Evolutionary conservation across 2,329 filamentous ascomycete species (phyloP), one percentile per base, ranked within the genome.

Genomic region (Plenodomus biglobosus): DNA sequence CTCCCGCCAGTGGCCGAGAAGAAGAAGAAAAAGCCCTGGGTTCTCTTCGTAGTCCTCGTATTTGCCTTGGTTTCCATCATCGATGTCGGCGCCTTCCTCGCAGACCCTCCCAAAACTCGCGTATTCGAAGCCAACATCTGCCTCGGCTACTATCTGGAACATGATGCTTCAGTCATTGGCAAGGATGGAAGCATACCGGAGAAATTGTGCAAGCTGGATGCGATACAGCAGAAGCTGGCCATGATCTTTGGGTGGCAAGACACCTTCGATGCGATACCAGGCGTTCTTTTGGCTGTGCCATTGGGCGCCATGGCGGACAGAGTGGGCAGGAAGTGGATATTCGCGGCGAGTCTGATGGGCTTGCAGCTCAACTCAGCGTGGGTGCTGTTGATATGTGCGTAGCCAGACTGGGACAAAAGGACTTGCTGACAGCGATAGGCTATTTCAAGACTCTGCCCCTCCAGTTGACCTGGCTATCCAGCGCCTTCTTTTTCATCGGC

Each of bases 101-200:
- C 73, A 18, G 66, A 73, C 15, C 72, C 76, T 0, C 76, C 77
- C 3, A 70, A 72, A 56, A 78, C 75, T 6, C 74, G 77, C 41
- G 73, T 80, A 34, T 77, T 70, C 62, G 78, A 80, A 55, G 69
- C 73, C 18, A 78, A 79, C 42, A 70, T 76, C 27, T 80, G 77
- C 57, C 68, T 74, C 17, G 67, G 73, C 27, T 75, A 76, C 59
- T 80, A 75, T 52, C 43, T 66, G 30, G 55, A 64, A 22, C 61
- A 71, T 39, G 75, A 79, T 46, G 69, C 75, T 16, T 70, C 66
- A n/a, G 66, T 73, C 49, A 76, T 80, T 53, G 66, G 62, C 1
- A 48, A 58, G 8, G 65, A 73, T 50, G 75, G 76, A 11, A 65
- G 69, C 19, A 72, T 80, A 15, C 64, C 71, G 1, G 78, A 80